Base-by-base conservation (phyloP, 2,329 filamentous ascomycete genomes). In the Celoporthe dispersa region DNA sequence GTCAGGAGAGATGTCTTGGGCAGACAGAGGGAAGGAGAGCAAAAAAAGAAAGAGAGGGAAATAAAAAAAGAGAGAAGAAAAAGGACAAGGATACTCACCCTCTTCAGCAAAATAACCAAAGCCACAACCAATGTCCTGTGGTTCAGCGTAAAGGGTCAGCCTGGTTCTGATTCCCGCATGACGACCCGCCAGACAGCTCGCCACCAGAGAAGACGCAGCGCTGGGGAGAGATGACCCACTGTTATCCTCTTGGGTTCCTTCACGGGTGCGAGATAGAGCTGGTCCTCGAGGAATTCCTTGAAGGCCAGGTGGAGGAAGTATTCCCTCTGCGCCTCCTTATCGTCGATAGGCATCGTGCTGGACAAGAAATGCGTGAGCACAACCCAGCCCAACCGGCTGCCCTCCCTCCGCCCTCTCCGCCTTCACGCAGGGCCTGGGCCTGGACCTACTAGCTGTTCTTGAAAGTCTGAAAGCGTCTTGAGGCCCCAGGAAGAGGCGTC, bases 81-180 rank as follows among this genome's bases (percentile, higher is more conserved):
- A 2, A 19, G 35, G 64, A 39, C 65, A 77, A 22, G n/a, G 11
- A 62, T 2, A 39, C 60, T 16, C 39, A 63, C 60, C 25, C 39
- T 63, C 60, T 63, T 63, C 60, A 22, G 37, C 60, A 25, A 63
- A 41, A 63, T 63, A 63, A 28, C 60, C 60, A 28, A 63, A 63
- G 6, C 60, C 60, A 41, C 60, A 63, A 7, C 60, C 60, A 22
- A 63, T 41, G 39, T 63, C 60, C 60, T 63, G n/a, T 63, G n/a
- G 5, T 7, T 12, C 22, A 9, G 7, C 19, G 9, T 11, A 63
- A 33, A 59, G 25, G 44, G 37, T 63, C 60, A 63, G 39, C 35
- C 14, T 44, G 60, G 25, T 44, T n/a, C 35, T 5, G 3, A 6
- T 2, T 4, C 6, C 35, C 22, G n/a, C 19, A 25, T 22, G 60